A percentile compares a stretch with the other conserved stretches of the same genome.
Evolutionary conservation across 805 yeast genomes (phyloP).

Genomic region (Candida pseudofarinosa): DNA sequence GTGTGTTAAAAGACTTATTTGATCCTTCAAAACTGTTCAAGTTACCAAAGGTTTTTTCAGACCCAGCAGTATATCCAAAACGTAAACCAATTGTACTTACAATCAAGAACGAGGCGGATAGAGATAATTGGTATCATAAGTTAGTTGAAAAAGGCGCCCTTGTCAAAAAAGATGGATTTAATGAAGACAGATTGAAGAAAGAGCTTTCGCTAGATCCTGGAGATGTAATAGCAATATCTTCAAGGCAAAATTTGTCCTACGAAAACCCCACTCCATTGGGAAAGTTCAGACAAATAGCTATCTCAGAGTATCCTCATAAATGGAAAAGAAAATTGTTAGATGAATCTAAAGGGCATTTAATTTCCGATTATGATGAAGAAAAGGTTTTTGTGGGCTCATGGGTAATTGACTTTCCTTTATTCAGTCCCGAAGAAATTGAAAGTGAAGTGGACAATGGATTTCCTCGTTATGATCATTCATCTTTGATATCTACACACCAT

Average conservation of each 20-base stretch:
- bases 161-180: slow-evolving; percentile 10
- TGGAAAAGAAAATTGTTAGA: slow-evolving; percentile 42
- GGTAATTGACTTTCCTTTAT: slow-evolving; percentile 92
- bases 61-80: slow-evolving; percentile 43
- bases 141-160: slow-evolving; percentile 29
- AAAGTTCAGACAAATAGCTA: slow-evolving; percentile 70
- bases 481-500: slow-evolving; percentile 79
- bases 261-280: slow-evolving; percentile 98
- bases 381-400: slow-evolving; percentile 63
- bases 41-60: slow-evolving; percentile 37
- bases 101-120: slow-evolving; percentile 40
- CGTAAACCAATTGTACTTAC: slow-evolving; percentile 58
- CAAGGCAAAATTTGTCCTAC: slow-evolving; percentile 64
- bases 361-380: slow-evolving; percentile 14
- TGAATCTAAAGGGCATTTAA: slow-evolving; percentile 7
- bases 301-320: slow-evolving; percentile 46
- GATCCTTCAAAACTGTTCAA: slow-evolving; percentile 18
- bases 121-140: slow-evolving; percentile 40
- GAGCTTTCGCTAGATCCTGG: slow-evolving; percentile 51
- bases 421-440: slow-evolving; percentile 61
- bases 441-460: slow-evolving; percentile 30
- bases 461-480: slow-evolving; percentile 54
- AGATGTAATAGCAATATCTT: slow-evolving; percentile 74
- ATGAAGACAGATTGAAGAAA: slow-evolving; percentile 12
- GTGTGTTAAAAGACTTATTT: slow-evolving; percentile 55